phyloP scores from a whole-genome alignment of 306 rosid genomes.

The Mucuna pruriens region DNA sequence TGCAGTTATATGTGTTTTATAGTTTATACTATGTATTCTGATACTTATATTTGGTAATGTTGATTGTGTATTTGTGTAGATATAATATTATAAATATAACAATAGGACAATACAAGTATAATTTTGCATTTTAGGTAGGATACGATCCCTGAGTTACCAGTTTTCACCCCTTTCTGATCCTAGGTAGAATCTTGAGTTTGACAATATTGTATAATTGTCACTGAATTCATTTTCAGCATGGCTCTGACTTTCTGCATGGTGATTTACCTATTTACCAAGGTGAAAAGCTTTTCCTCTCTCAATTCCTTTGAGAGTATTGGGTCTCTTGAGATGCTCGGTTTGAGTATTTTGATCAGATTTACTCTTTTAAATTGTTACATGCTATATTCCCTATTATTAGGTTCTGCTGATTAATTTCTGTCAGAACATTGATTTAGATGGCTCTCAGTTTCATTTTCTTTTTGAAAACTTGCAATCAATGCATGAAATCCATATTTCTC shows the following conservation, averaged over 20 bases:
- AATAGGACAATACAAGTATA: no score
- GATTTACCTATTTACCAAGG: background rate
- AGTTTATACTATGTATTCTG: no score
- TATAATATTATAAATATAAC: no score
- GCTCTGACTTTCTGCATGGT: background rate
- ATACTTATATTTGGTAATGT: no score
- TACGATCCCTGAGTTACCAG: no score
- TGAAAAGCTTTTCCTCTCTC: background rate
- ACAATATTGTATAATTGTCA: background rate
- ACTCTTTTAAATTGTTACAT: background rate
- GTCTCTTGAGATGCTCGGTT: background rate
- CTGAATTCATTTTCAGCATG: background rate
- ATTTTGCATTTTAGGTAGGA: no score
- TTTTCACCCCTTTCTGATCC: no score
- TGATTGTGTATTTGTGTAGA: no score
- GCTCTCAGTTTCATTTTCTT: background rate
- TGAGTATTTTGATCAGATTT: background rate
- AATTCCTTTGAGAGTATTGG: background rate
- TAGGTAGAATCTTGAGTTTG: background rate
- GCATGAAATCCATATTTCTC: background rate
- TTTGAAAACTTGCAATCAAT: background rate
- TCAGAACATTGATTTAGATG: background rate
- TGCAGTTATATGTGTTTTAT: no score
- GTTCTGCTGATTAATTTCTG: slow-evolving; percentile 17
- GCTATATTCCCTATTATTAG: background rate